Conservation (phyloP, 169 alveolate genomes). For the Amoebophrya sp. region DNA sequence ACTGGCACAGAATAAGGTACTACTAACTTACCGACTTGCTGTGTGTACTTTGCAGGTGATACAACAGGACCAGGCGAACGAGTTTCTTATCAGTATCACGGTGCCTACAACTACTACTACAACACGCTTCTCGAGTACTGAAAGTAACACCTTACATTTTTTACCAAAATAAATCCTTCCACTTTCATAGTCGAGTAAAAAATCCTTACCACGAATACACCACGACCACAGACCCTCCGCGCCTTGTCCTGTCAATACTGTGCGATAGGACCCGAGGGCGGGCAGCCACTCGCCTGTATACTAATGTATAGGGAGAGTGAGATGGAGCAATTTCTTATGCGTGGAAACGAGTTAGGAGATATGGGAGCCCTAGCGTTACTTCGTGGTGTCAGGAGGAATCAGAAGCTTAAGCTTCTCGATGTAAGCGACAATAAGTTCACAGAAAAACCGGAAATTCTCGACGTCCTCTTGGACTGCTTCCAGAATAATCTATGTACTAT, state of each 20-base stretch:
- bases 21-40: not conserved
- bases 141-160: no score
- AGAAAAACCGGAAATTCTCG: not conserved
- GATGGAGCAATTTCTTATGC: not conserved
- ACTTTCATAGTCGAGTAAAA: no score
- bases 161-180: no score
- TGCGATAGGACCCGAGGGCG: constrained; percentile 33
- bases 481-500: not conserved
- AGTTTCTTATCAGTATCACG: no score
- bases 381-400: not conserved
- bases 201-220: no score
- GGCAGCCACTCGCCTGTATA: not conserved
- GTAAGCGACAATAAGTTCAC: constrained; percentile 4
- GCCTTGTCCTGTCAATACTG: constrained; percentile 31
- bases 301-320: not conserved
- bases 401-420: not conserved
- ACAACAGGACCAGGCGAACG: no score
- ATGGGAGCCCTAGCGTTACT: not conserved
- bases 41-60: no score
- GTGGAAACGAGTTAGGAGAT: not conserved
- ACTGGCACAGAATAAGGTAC: not conserved
- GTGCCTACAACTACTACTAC: no score
- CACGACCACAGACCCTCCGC: not conserved
- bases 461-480: not conserved
- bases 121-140: no score